Evolutionary conservation across 306 rosid species (phyloP), one percentile per base, ranked within the genome.

Genomic region (Cicer chorassanicum): DNA sequence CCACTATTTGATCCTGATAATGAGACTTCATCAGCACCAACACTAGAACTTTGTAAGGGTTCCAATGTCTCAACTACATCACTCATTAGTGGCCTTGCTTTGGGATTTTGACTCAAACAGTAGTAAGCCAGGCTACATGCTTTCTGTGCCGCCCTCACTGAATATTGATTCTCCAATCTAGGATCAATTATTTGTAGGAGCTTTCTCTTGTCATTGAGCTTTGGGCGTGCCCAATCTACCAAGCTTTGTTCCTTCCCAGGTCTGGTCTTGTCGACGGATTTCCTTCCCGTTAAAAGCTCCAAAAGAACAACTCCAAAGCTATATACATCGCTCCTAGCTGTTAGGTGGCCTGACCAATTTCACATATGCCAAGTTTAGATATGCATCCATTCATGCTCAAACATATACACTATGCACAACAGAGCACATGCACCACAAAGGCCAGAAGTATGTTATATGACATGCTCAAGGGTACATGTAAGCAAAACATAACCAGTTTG

Each of bases 41-140:
- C 91, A 14, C 77, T 85, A 53, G 89, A 81, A 81, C 97, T 87
- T 87, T 95, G 99, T 64, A 95, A 75, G 45, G 99, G 99, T 72
- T 95, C 99, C 81, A 95, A 78, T 45, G 99, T 95, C 87, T 95
- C 99, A 4, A 95, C 99, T 8, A 95, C 98, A 65, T 95, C 99
- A 6, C 99, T 92, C 99, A 95, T 95, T 82, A 95, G 79, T n/a
- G 99, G 99, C 83, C 99, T 90, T 21, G 98, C 99, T 86, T 95
- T 95, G 64, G 99, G 99, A 79, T 95, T 95, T 82, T 95, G 99
- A 84, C 96, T 95, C 85, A 95, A 76, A 61, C 99, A 95, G 76
- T 95, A 95, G 89, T 95, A 95, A 59, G 99, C 99, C 83, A 95
- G 78, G 89, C 99, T 95, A 86, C 99, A 95, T 43, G 99, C 99